phyloP scores from a whole-genome alignment of 2,329 filamentous ascomycete genomes.

The Orbilia brochopaga region DNA sequence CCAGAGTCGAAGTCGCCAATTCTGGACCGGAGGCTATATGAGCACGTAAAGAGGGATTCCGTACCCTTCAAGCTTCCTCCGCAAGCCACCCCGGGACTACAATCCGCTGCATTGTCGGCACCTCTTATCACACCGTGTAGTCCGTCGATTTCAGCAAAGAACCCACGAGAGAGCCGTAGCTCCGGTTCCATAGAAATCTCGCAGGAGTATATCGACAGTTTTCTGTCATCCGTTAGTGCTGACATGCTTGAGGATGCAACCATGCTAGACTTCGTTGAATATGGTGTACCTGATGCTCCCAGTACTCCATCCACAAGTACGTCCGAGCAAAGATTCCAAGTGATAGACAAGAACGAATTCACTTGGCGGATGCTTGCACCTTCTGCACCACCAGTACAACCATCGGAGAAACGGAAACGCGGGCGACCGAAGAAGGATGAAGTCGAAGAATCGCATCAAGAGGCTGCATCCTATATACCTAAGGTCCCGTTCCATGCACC shows the following conservation, averaged over 20 bases:
- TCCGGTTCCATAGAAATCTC: background rate
- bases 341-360: conserved; percentile 24
- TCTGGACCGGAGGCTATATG: conserved; percentile 26
- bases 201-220: background rate
- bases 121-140: background rate
- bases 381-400: conserved; percentile 32
- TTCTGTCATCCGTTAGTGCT: background rate
- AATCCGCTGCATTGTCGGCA: background rate
- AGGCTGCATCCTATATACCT: background rate
- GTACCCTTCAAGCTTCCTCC: conserved; percentile 14
- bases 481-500: background rate
- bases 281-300: background rate
- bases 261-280: background rate
- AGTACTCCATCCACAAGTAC: background rate
- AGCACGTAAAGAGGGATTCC: conserved; percentile 11
- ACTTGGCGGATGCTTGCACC: conserved; percentile 37
- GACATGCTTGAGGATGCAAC: background rate
- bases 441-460: conserved; percentile 39
- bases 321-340: background rate
- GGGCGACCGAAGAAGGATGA: conserved; percentile 46
- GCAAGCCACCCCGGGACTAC: background rate
- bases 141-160: background rate
- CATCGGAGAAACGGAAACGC: conserved; percentile 42
- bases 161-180: background rate
- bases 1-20: conserved; percentile 16